A percentile compares a stretch with the other conserved stretches of the same genome.
phyloP scores from a whole-genome alignment of 1,284 basidiomycete genomes.

The Inonotus obliquus region DNA sequence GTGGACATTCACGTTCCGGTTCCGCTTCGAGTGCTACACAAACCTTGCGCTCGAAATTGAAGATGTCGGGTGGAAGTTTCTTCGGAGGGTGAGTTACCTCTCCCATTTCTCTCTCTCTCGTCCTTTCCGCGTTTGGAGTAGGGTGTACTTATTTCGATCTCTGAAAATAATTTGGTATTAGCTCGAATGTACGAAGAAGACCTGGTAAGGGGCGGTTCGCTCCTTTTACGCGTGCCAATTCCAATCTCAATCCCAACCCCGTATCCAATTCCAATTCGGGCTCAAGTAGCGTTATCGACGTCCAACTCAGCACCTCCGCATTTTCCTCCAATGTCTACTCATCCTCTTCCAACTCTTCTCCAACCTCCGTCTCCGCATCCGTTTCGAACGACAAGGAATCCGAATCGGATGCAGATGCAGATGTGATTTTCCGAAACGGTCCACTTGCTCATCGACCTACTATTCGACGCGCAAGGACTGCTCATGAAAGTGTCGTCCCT shows the following conservation, averaged over 20 bases:
- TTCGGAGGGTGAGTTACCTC: slow-evolving; percentile 9
- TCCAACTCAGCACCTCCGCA: no score
- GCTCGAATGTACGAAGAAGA: slow-evolving; percentile 1
- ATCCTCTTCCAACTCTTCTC: no score
- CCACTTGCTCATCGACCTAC: background rate
- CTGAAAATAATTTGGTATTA: background rate
- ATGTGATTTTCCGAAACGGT: background rate
- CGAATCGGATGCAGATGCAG: background rate
- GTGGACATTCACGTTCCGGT: slow-evolving; percentile 1
- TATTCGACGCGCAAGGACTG: background rate
- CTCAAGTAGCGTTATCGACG: background rate
- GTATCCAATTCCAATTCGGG: background rate
- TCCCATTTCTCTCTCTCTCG: background rate
- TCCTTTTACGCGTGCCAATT: background rate
- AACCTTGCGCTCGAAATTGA: slow-evolving; percentile 7
- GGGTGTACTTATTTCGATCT: slow-evolving; percentile 6
- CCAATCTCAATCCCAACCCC: background rate
- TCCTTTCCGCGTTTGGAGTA: background rate
- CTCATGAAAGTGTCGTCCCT: background rate
- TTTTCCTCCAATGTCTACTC: no score
- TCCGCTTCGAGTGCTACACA: background rate
- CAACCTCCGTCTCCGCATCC: background rate
- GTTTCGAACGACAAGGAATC: background rate
- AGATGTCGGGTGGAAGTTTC: slow-evolving; percentile 16
- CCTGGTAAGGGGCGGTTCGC: background rate